These are phyloP conservation scores for Ophiostoma triangulosporum DNA, from an alignment of 2,329 filamentous ascomycete genomes.

Conservation along the genomic window DNA sequence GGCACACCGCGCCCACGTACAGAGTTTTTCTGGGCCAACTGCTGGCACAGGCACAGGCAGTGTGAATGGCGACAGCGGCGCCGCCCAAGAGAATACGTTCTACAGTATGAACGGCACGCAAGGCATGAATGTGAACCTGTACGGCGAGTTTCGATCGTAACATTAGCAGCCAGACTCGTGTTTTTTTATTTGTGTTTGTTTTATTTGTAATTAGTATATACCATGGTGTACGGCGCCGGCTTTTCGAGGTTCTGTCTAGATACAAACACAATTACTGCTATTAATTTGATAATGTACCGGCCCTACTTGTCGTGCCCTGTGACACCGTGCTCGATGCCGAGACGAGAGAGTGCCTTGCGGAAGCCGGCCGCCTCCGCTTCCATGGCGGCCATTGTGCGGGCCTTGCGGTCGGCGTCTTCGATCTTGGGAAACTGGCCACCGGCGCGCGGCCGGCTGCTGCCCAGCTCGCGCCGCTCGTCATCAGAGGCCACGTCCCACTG, in stretches of 20 bases:
- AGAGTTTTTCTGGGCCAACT: neutral
- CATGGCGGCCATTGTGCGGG: slow-evolving; percentile 66
- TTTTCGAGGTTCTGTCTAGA: too few relatives aligned
- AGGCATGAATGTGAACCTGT: neutral
- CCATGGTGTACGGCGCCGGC: neutral
- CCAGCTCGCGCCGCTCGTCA: neutral
- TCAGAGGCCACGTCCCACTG: slow-evolving; percentile 38
- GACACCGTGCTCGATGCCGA: neutral
- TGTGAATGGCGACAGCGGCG: neutral
- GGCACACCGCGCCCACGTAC: slow-evolving; percentile 3
- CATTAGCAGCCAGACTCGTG: neutral
- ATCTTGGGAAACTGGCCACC: slow-evolving; percentile 51
- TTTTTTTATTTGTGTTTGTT: neutral
- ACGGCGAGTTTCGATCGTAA: neutral
- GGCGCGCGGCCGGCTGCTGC: slow-evolving; percentile 28
- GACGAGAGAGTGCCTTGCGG: slow-evolving; percentile 24
- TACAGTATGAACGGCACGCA: neutral
- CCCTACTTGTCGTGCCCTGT: neutral
- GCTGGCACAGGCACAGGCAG: neutral
- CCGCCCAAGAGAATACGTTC: neutral
- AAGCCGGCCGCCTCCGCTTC: slow-evolving; percentile 59
- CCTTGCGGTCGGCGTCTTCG: slow-evolving; percentile 55
- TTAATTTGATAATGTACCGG: too few relatives aligned
- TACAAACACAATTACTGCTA: too few relatives aligned
- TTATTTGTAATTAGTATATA: neutral